Base-by-base conservation (phyloP, 805 yeast species). In the Sugiyamaella chiloensis region DNA sequence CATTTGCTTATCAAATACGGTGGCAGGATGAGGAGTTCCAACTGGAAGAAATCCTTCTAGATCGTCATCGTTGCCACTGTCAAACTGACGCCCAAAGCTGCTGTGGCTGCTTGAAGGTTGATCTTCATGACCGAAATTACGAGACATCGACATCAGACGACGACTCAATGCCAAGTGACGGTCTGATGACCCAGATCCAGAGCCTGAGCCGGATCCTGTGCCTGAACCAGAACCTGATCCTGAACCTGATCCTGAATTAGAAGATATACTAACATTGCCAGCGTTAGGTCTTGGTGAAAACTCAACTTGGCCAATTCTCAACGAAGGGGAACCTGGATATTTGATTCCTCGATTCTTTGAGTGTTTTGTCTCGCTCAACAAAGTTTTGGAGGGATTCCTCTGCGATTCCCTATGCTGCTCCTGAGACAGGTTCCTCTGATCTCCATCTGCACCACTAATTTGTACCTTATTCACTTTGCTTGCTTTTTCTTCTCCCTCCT, bases 11-110 rank as follows among this genome's bases (percentile, higher is more conserved):
- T 45, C 31, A 16, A 45, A 14, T 23, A 26, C 5, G 17, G 36
- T 6, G 6, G 36, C 36, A 6, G 40, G 41, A n/a, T n/a, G n/a
- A n/a, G n/a, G n/a, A 14, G 20, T 20, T 2, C 31, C 40, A 19
- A 47, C 44, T 8, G 52, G 52, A 5, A 48, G 41, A 34, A 51
- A 51, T 9, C 40, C 52, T 12, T 47, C 54, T 11, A 32, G 42
- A 16, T 48, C 44, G 6, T 42, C 52, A 29, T 50, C 51, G 5
- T 44, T 48, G n/a, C 36, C 48, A 23, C 26, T 21, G 14, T 27
- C 40, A 20, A 24, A 21, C 2, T 32, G 11, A 4, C 23, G 27
- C 3, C 14, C 24, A 19, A 34, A 34, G 9, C 20, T 8, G 20
- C 37, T 16, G 20, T 34, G 20, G 16, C 19, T 21, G 20, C 16